These are phyloP conservation scores for Cadophora sp. DNA, from an alignment of 2,329 filamentous ascomycete genomes.

Conservation along the genomic window DNA sequence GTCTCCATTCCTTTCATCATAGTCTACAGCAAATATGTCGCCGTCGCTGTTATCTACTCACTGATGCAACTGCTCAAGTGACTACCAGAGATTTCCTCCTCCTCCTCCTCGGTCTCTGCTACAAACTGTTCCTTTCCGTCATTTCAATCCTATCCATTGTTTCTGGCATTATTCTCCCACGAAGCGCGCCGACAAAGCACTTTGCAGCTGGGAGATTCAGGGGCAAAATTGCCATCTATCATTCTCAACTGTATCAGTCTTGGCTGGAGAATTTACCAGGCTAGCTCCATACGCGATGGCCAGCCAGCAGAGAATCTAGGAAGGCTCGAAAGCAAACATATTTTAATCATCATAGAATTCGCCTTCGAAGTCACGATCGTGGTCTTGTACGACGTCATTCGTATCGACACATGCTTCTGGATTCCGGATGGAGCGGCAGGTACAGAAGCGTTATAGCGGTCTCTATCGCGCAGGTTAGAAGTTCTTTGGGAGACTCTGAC, in stretches of 20 bases:
- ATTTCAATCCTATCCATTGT: constrained; percentile 70
- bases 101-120: constrained; percentile 19
- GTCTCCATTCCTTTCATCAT: constrained; percentile 63
- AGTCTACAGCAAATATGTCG: constrained; percentile 67
- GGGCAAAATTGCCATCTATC: constrained; percentile 62
- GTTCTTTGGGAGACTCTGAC: constrained; percentile 17
- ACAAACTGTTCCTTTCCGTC: constrained; percentile 50
- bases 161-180: constrained; percentile 55
- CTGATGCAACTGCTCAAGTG: constrained; percentile 53
- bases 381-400: constrained; percentile 67
- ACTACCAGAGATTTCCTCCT: constrained; percentile 47
- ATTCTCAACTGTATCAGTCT: constrained; percentile 56
- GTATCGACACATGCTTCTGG: constrained; percentile 78
- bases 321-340: constrained; percentile 61
- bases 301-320: constrained; percentile 19
- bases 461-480: background rate
- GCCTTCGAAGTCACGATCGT: constrained; percentile 75
- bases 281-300: constrained; percentile 63
- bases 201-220: constrained; percentile 72
- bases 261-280: constrained; percentile 61
- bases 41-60: constrained; percentile 71
- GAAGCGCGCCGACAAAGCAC: constrained; percentile 53
- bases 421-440: constrained; percentile 72
- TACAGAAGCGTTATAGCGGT: constrained; percentile 52
- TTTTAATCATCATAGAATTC: constrained; percentile 83